Base-by-base conservation (phyloP, 345 rosid species). In the Syzygium oleosum region DNA sequence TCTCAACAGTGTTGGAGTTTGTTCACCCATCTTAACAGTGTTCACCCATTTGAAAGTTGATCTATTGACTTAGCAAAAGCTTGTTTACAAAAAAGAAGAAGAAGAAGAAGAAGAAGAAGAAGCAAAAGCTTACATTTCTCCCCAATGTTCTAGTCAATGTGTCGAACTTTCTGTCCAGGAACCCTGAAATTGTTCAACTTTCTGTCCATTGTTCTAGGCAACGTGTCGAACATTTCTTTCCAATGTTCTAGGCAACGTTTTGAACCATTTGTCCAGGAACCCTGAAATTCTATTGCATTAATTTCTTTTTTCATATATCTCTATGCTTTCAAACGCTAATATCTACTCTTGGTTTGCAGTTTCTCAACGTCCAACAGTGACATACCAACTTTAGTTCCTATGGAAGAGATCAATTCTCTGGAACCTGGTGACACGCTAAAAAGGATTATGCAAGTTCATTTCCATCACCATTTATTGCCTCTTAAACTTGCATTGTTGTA, bases 391-490 rank as follows among this genome's bases (percentile, higher is more conserved):
- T 80, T 95, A 85, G 91, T 95, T 87, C 96, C 98, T 43, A 90
- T 93, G 96, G 98, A 95, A 91, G 93, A 91, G 87, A 91, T 97
- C 38, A 59, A 90, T 88, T 92, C 92, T 88, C 91, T 97, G 87
- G 95, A 93, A 89, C 96, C 98, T 73, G 96, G 93, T 85, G 93
- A 96, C 89, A 92, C 85, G 23, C 78, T 59, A 84, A 93, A 90
- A 88, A 93, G 95, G 87, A 95, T 85, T 88, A 91, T 97, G 85
- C 94, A 96, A 83, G 99, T 96, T 91, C 93, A 90, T 84, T 97
- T 97, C 91, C 99, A 91, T 89, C 99, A 97, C 91, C 99, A 96
- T 91, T 91, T 96, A 55, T 90, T 97, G 93, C 98, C 99, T 87
- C 88, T 94, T 92, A 97, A 91, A 92, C 90, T 97, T 88, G 88